A percentile compares a stretch with the other conserved stretches of the same genome.
phyloP scores from a whole-genome alignment of 208 protist genomes.

The Vickermania spadyakhi region DNA sequence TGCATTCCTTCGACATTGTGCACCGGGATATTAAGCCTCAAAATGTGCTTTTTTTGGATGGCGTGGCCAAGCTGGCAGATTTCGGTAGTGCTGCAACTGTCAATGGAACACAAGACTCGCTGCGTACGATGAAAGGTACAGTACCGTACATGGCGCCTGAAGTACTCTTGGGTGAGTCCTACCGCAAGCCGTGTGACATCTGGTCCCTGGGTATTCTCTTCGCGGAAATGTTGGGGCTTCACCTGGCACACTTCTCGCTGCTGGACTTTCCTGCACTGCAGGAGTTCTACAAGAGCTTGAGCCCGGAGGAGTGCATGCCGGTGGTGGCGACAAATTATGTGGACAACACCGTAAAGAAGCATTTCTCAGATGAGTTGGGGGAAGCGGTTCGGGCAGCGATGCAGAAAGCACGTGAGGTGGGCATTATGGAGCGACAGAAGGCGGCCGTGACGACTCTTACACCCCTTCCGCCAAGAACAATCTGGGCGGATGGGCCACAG shows the following conservation, averaged over 20 bases:
- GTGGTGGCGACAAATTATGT: slow-evolving; percentile 7
- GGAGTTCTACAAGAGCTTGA: slow-evolving; percentile 49
- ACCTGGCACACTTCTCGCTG: slow-evolving; percentile 56
- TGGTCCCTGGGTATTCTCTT: slow-evolving; percentile 79
- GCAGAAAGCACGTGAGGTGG: background rate
- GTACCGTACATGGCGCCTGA: slow-evolving; percentile 80
- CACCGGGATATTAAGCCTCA: slow-evolving; percentile 81
- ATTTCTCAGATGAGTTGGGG: background rate
- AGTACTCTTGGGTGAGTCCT: slow-evolving; percentile 72
- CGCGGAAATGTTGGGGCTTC: slow-evolving; percentile 62
- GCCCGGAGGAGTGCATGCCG: slow-evolving; percentile 27
- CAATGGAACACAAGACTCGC: slow-evolving; percentile 16
- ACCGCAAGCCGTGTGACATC: slow-evolving; percentile 72
- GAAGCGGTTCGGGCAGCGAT: background rate
- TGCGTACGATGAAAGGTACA: slow-evolving; percentile 75
- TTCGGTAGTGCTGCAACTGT: slow-evolving; percentile 61
- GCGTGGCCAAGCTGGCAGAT: slow-evolving; percentile 73
- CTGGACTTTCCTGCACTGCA: slow-evolving; percentile 57
- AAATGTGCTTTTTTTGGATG: slow-evolving; percentile 67
- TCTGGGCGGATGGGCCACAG: background rate
- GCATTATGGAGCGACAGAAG: background rate
- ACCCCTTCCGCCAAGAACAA: background rate
- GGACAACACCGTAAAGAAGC: background rate
- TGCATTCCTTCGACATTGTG: slow-evolving; percentile 59
- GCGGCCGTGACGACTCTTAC: background rate